A percentile compares a stretch with the other conserved stretches of the same genome.
Evolutionary conservation across 352 stramenopile species (phyloP).

Genomic region (Phytophthora fragariae): DNA sequence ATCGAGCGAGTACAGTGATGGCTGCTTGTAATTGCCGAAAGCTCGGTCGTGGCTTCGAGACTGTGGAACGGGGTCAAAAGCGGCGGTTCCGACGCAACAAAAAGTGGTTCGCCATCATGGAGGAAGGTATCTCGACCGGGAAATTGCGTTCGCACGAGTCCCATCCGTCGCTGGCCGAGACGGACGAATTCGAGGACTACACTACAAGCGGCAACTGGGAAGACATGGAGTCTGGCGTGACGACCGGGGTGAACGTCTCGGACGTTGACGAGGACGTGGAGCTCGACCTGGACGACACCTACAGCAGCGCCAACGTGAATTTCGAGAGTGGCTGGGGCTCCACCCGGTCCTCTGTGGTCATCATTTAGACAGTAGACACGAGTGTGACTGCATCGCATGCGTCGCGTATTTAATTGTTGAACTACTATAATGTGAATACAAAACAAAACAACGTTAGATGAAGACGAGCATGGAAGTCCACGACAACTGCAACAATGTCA

Average conservation of each 20-base stretch:
- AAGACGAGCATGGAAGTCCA: background rate
- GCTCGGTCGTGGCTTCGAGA: conserved; percentile 48
- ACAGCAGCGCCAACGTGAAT: conserved; percentile 19
- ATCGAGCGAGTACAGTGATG: conserved; percentile 25
- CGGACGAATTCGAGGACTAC: conserved; percentile 46
- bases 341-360: conserved; percentile 28
- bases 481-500: background rate
- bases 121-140: conserved; percentile 47
- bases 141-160: conserved; percentile 41
- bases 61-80: conserved; percentile 34
- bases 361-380: conserved; percentile 35
- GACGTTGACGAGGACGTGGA: conserved; percentile 37
- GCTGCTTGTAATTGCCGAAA: conserved; percentile 53
- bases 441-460: background rate
- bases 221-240: conserved; percentile 31
- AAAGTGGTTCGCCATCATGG: conserved; percentile 54
- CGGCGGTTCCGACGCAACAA: conserved; percentile 61
- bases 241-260: conserved; percentile 12
- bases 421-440: conserved; percentile 1
- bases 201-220: conserved; percentile 36
- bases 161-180: conserved; percentile 34
- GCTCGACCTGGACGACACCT: conserved; percentile 12
- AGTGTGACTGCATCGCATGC: conserved; percentile 4
- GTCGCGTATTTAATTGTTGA: conserved; percentile 29
- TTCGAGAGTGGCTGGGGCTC: conserved; percentile 29